Conservation (phyloP, 345 rosid species). For the Eucalyptus victrix region DNA sequence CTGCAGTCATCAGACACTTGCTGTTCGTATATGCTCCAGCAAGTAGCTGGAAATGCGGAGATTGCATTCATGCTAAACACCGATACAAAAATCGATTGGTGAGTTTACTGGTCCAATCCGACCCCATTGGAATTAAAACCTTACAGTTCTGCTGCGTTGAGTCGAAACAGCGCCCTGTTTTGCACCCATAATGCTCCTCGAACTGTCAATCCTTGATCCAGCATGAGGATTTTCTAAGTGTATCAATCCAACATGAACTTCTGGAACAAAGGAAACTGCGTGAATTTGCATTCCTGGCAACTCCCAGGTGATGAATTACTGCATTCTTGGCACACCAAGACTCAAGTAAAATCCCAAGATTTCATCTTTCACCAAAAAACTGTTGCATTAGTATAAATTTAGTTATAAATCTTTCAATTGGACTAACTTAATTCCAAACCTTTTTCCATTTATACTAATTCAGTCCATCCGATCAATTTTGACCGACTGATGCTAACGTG, state of each 20-base stretch:
- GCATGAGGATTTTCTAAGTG: not conserved
- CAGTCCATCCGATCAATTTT: accelerated
- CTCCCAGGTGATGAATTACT: not conserved
- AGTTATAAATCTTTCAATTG: no score
- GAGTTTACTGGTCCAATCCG: not conserved
- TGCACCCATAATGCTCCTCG: not conserved
- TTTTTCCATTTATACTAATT: accelerated
- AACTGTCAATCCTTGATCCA: not conserved
- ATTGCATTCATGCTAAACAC: not conserved
- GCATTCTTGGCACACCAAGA: no score
- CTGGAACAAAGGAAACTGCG: not conserved
- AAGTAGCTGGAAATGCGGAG: not conserved
- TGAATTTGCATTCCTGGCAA: not conserved
- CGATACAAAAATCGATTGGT: not conserved
- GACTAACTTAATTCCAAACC: accelerated
- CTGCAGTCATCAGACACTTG: not conserved
- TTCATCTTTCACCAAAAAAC: not conserved
- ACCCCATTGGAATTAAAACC: not conserved
- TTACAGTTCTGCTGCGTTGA: not conserved
- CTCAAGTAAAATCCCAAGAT: not conserved
- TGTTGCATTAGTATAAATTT: no score
- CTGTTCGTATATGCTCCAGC: not conserved
- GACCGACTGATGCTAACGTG: accelerated
- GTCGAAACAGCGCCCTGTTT: not conserved
- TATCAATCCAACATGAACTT: not conserved